Base-by-base conservation (phyloP, 2,329 filamentous ascomycete genomes). In the Fusarium solani-melongenae region DNA sequence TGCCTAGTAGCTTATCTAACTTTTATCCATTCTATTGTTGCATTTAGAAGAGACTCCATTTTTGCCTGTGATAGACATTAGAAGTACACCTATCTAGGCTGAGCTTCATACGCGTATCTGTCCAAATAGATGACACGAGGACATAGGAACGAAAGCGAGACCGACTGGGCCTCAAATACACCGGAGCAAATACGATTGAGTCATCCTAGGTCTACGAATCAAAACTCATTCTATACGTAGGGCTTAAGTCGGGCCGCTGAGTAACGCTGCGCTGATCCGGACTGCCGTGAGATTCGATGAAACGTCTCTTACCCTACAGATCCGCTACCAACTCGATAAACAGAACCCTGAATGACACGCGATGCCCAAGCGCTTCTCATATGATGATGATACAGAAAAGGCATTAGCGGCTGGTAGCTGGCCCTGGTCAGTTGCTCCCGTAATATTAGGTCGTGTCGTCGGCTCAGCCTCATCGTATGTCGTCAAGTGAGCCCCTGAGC, bases 271-370 rank as follows among this genome's bases (percentile, higher is more conserved):
- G 56, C 36, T 27, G 24, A 15, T 41, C 38, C 34, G 24, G 56
- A 36, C 34, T 24, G 57, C 29, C 60, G 44, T 56, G 27, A 58
- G 68, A 34, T 46, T 69, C 20, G 38, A 55, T 27, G 38, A 27
- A 41, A 39, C 22, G 22, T 22, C 14, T 5, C 3, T 44, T 75
- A 72, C 67, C 72, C 72, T 72, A 57, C 24, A 70, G 38, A 59
- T 17, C 36, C 9, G 17, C 12, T 58, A 61, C 62, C 17, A 49
- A 12, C 24, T 36, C 12, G 22, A 44, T 17, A 31, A 59, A 27
- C 29, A 58, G 14, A 8, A 64, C n/a, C 22, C 24, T 49, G 31
- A 27, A 59, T 27, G 41, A 67, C 41, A 67, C 69, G 36, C 64
- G 55, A 67, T 62, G 24, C 39, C 55, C 51, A 34, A 55, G 60